Evolutionary conservation across 345 rosid species (phyloP).

Genomic region (Gossypium bickii): DNA sequence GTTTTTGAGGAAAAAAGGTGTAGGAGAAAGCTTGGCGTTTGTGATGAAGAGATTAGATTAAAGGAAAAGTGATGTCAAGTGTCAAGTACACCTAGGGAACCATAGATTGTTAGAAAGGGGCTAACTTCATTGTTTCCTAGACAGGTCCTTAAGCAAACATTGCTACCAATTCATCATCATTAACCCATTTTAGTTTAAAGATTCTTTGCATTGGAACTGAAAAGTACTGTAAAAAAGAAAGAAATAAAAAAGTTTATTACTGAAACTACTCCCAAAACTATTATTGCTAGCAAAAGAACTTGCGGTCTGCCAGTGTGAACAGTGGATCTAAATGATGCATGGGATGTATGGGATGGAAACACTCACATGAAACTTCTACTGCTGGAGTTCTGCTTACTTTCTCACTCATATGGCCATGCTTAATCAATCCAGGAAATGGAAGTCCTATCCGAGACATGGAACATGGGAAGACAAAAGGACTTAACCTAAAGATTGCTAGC

Average conservation of each 20-base stretch:
- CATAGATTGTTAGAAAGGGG: not conserved
- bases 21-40: not conserved
- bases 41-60: not conserved
- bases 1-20: not conserved
- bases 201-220: not conserved
- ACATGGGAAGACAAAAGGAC: not conserved
- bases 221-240: not conserved
- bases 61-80: not conserved
- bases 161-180: not conserved
- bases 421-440: not conserved
- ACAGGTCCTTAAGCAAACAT: not conserved
- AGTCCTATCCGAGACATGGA: not conserved
- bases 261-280: not conserved
- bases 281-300: not conserved
- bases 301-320: not conserved
- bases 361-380: not conserved
- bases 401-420: not conserved
- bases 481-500: not conserved
- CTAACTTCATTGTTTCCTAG: not conserved
- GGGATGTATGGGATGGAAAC: not conserved
- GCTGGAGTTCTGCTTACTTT: not conserved
- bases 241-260: not conserved
- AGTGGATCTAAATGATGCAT: slow-evolving; percentile 1
- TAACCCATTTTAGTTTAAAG: not conserved
- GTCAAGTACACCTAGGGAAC: slow-evolving; percentile 7